These are phyloP conservation scores for Phytophthora kernoviae DNA, from an alignment of 352 stramenopile species.

Conservation along the genomic window DNA sequence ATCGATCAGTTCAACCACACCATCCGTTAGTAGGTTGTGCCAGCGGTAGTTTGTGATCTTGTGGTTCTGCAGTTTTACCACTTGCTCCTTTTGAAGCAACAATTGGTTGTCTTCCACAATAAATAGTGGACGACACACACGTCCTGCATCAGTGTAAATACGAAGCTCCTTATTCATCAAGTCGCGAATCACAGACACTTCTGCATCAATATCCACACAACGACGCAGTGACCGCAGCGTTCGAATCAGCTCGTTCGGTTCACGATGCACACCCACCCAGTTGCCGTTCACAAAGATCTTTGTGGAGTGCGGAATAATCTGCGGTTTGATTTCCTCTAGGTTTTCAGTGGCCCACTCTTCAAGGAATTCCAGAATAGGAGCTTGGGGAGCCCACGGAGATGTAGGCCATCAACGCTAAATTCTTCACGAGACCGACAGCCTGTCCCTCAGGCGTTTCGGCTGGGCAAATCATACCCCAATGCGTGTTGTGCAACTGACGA, in stretches of 20 bases:
- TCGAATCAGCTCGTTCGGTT: constrained; percentile 96
- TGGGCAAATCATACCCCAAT: constrained; percentile 99
- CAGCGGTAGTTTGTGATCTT: constrained; percentile 90
- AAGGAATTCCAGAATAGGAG: constrained; percentile 98
- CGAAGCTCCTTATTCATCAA: constrained; percentile 98
- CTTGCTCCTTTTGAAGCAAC: constrained; percentile 97
- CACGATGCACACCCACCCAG: constrained; percentile 98
- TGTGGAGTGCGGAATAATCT: constrained; percentile 97
- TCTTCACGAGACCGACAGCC: constrained; percentile 96
- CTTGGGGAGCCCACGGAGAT: constrained; percentile 95
- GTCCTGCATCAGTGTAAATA: constrained; percentile 99
- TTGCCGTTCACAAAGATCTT: constrained; percentile 99
- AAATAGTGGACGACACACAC: constrained; percentile 98
- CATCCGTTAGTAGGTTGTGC: constrained; percentile 92
- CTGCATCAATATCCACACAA: constrained; percentile 98
- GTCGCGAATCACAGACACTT: constrained; percentile 98
- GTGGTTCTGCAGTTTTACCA: constrained; percentile 94
- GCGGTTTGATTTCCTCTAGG: constrained; percentile 96
- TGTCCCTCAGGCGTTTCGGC: constrained; percentile 97
- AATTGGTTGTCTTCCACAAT: constrained; percentile 98
- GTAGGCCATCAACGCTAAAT: constrained; percentile 99
- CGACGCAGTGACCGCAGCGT: constrained; percentile 95
- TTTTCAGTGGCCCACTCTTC: constrained; percentile 99
- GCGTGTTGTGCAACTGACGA: constrained; percentile 99
- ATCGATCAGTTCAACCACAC: constrained; percentile 98